Evolutionary conservation across 1,139 yeast genomes (phyloP).

Genomic region (Debaryomyces robertsiae): DNA sequence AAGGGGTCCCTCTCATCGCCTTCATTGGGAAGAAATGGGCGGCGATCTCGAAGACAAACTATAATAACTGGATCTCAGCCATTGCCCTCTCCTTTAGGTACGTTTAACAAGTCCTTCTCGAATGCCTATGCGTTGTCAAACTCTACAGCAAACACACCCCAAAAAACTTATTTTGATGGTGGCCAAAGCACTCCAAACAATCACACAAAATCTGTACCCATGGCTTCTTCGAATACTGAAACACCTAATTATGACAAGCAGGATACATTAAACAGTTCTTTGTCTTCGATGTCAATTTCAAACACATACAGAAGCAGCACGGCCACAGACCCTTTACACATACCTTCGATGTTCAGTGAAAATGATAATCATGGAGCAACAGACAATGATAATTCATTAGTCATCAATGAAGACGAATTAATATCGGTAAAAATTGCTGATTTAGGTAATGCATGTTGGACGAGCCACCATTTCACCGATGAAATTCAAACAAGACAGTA

Average conservation of each 20-base stretch:
- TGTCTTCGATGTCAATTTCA: conserved; percentile 48
- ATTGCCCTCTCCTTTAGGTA: conserved; percentile 72
- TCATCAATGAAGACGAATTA: conserved; percentile 48
- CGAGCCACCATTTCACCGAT: conserved; percentile 51
- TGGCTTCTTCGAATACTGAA: conserved; percentile 4
- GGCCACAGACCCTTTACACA: conserved; percentile 27
- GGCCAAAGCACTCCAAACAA: conserved; percentile 12
- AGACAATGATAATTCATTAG: conserved; percentile 14
- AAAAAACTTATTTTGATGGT: conserved; percentile 25
- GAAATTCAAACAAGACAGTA: conserved; percentile 55
- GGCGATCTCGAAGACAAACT: conserved; percentile 71
- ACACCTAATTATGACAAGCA: conserved; percentile 8
- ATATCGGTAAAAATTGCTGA: conserved; percentile 54
- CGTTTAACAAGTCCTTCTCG: conserved; percentile 43
- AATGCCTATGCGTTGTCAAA: conserved; percentile 41
- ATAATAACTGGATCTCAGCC: conserved; percentile 87
- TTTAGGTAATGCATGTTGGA: conserved; percentile 55
- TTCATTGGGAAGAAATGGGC: conserved; percentile 46
- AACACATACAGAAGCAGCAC: conserved; percentile 24
- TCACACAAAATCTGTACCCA: not conserved
- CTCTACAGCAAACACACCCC: conserved; percentile 48
- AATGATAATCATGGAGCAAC: not conserved
- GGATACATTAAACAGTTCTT: conserved; percentile 38
- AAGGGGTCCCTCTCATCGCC: conserved; percentile 35
- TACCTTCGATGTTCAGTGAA: conserved; percentile 22